These are phyloP conservation scores for Aspergillus spinulosporus DNA, from an alignment of 2,329 filamentous ascomycete genomes.

Conservation along the genomic window DNA sequence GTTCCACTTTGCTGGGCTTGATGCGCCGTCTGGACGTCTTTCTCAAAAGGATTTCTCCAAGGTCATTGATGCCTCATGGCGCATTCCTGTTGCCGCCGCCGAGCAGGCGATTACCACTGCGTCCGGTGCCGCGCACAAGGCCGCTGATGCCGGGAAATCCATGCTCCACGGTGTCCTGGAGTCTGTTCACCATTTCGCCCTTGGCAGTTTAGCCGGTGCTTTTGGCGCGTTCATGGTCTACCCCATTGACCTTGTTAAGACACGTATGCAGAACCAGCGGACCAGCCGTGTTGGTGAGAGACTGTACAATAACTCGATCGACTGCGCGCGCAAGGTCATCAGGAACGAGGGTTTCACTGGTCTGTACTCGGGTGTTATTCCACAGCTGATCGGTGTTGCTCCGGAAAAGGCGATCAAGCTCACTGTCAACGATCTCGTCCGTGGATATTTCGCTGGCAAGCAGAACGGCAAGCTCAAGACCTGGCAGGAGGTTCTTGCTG, in stretches of 20 bases:
- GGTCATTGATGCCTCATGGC: conserved; percentile 92
- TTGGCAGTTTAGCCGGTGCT: conserved; percentile 87
- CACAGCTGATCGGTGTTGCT: conserved; percentile 95
- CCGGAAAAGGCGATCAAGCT: conserved; percentile 99
- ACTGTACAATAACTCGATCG: conserved; percentile 94
- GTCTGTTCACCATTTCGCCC: conserved; percentile 83
- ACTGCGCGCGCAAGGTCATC: conserved; percentile 91
- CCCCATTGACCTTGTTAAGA: conserved; percentile 98
- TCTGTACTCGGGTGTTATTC: conserved; percentile 90
- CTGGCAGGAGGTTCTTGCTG: conserved; percentile 75
- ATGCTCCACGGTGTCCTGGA: conserved; percentile 67
- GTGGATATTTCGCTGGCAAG: conserved; percentile 70
- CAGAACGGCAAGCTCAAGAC: conserved; percentile 71
- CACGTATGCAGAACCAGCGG: conserved; percentile 96
- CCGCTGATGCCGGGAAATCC: conserved; percentile 56
- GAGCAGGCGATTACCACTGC: conserved; percentile 45
- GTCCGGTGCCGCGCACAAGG: conserved; percentile 51
- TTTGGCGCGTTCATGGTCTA: conserved; percentile 99
- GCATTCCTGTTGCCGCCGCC: conserved; percentile 61
- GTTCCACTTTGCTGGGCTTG: conserved; percentile 95
- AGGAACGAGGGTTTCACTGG: conserved; percentile 87
- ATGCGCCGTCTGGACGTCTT: conserved; percentile 83
- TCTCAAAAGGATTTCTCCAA: conserved; percentile 85
- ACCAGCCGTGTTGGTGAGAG: conserved; percentile 77
- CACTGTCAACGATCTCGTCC: conserved; percentile 93